Evolutionary conservation across 225 moss, liverwort and hornwort species (phyloP), one percentile per base, ranked within the genome.

Genomic region (Polytrichum commune): DNA sequence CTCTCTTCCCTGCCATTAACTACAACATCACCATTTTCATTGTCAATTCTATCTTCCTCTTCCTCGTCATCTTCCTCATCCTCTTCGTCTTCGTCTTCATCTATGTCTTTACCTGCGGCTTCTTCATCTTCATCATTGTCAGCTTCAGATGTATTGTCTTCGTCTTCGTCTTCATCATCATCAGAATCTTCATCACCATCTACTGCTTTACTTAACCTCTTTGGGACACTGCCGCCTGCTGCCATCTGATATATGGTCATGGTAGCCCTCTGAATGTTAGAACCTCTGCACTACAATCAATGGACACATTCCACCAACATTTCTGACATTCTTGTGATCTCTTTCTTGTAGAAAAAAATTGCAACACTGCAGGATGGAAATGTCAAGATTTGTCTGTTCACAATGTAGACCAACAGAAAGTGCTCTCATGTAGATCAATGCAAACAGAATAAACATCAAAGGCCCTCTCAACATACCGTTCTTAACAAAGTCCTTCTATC

Each of bases 401-500:
- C 63, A 4, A 72, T 27, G 18, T 24, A 29, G 29, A 18, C 16
- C 9, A 29, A 27, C 29, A n/a, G 19, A 13, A 27, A 66, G 62
- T 69, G 68, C 57, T 33, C 68, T 29, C 1, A 72, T 1, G 25
- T 54, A 55, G 20, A 53, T 38, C 63, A 6, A 71, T 29, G 69
- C 58, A 55, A 58, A 32, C 27, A 56, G 8, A 53, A 55, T 9
- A 32, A 53, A 64, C 19, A 23, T 24, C 22, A 27, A 58, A 64
- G 55, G 1, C 38, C 16, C 23, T 18, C 22, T 23, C 18, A 73
- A 69, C 88, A 63, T 80, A 88, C 88, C 73, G 82, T 82, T 68
- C 88, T 75, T 53, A 85, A 68, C 55, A 88, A 28, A 66, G 84
- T 88, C 73, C 88, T 78, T 62, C 84, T 77, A 69, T 88, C 88